phyloP scores from a whole-genome alignment of 139 green algal genomes.

The Ulvella scutata region DNA sequence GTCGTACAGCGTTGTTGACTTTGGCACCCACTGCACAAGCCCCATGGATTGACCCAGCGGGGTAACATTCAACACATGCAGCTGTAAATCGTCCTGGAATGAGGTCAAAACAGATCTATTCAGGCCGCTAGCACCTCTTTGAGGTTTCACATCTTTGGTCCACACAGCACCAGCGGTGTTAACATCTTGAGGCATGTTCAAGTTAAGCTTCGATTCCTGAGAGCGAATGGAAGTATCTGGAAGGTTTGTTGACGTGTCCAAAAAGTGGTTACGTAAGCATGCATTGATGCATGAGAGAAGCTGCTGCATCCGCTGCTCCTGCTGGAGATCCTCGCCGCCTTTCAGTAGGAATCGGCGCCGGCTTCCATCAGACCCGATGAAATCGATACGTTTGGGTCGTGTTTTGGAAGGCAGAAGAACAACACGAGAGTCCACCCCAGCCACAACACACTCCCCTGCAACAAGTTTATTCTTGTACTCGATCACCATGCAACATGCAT shows the following conservation, averaged over 20 bases:
- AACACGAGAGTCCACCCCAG: background rate
- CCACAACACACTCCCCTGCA: background rate
- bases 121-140: no score
- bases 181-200: no score
- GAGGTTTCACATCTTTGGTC: background rate
- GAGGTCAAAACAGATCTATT: no score
- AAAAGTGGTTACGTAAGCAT: background rate
- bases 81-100: background rate
- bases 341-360: background rate
- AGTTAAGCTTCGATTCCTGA: background rate
- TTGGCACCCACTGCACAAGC: slow-evolving; percentile 73
- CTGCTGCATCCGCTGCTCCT: background rate
- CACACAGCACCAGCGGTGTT: background rate
- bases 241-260: no score
- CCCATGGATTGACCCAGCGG: slow-evolving; percentile 50
- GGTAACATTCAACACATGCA: slow-evolving; percentile 28
- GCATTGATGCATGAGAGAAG: background rate
- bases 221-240: background rate
- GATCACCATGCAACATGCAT: no score
- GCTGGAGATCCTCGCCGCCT: background rate
- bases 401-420: background rate
- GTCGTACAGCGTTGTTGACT: slow-evolving; percentile 52
- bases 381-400: background rate
- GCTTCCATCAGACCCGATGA: background rate
- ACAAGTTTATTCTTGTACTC: no score